Percentiles rank a stretch among this genome's conserved stretches.
These are phyloP conservation scores for Mycena indigotica DNA, from an alignment of 768 basidiomycete species.

Conservation along the genomic window DNA sequence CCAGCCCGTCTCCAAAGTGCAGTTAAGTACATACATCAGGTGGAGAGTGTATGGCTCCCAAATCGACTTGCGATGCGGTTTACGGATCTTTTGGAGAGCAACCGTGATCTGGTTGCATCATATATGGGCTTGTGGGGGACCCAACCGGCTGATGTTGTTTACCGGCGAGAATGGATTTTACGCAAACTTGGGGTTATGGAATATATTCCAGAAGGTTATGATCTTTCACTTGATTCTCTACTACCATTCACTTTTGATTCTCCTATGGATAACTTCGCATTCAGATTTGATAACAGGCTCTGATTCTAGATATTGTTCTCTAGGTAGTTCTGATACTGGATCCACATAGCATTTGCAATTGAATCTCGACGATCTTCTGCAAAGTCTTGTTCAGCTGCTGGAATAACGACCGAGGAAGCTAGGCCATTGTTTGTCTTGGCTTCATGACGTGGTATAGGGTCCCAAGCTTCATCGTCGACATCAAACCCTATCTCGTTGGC, in stretches of 20 bases:
- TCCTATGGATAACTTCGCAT: not conserved
- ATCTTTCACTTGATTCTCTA: not conserved
- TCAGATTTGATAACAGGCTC: not conserved
- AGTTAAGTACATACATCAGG: not conserved
- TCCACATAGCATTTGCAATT: slow-evolving; percentile 36
- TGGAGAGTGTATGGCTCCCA: not conserved
- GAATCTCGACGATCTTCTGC: slow-evolving; percentile 24
- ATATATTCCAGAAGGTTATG: not conserved
- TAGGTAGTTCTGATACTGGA: slow-evolving; percentile 20
- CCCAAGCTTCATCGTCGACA: slow-evolving; percentile 3
- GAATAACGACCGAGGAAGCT: not conserved
- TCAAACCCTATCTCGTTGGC: slow-evolving; percentile 28
- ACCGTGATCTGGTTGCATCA: not conserved
- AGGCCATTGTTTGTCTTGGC: slow-evolving; percentile 4
- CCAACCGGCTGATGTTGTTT: not conserved
- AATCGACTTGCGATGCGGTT: not conserved
- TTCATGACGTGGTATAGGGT: slow-evolving; percentile 12
- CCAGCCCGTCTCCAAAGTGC: not conserved
- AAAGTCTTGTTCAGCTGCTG: slow-evolving; percentile 7
- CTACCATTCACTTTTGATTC: not conserved
- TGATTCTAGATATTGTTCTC: not conserved
- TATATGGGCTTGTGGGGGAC: not conserved
- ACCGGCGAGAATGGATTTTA: not conserved
- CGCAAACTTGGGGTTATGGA: not conserved
- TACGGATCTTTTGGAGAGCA: not conserved